Base-by-base conservation (phyloP, 2,329 filamentous ascomycete genomes). In the Colletotrichum zoysiae region DNA sequence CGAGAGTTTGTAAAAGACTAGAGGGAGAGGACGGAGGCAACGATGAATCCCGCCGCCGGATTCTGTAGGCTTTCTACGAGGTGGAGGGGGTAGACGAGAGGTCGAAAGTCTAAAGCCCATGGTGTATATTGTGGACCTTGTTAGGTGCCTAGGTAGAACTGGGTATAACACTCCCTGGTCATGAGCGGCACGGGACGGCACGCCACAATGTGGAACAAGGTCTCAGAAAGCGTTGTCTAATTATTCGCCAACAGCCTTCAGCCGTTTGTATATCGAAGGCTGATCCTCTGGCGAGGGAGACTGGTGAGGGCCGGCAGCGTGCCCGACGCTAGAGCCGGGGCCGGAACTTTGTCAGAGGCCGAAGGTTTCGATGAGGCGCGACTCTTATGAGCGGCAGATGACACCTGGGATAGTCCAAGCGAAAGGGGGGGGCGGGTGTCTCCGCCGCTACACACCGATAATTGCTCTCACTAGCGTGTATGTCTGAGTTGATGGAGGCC, bases 331-430 rank as follows among this genome's bases (percentile, higher is more conserved):
- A 35, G 30, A 51, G 26, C 30, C 59, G 59, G 59, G 30, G 14
- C 33, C 59, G 59, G 59, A 62, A 62, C 26, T 20, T 48, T 62
- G 38, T 51, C 3, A 18, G 33, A 7, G 30, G 18, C 59, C 59
- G 59, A 50, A 20, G 2, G 26, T 38, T 38, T 16, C n/a, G n/a
- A 56, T 56, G 53, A 38, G 26, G 33, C 20, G 8, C 18, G 33
- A 38, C 38, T 56, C 33, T 20, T 18, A 18, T 6, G 40, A 40
- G 12, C 38, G 12, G 38, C 38, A 11, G 35, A 38, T 38, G 35
- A 9, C 12, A 3, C 12, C 12, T 14, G 4, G 38, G 12, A 3
- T 40, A 12, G 12, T 12, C 38, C 4, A 42, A 30, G 50, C 26
- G 8, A 51, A n/a, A n/a, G n/a, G 50, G 50, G 50, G 26, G 50